A percentile compares a stretch with the other conserved stretches of the same genome.
phyloP scores from a whole-genome alignment of 1,139 yeast genomes.

The Scheffersomyces titani region DNA sequence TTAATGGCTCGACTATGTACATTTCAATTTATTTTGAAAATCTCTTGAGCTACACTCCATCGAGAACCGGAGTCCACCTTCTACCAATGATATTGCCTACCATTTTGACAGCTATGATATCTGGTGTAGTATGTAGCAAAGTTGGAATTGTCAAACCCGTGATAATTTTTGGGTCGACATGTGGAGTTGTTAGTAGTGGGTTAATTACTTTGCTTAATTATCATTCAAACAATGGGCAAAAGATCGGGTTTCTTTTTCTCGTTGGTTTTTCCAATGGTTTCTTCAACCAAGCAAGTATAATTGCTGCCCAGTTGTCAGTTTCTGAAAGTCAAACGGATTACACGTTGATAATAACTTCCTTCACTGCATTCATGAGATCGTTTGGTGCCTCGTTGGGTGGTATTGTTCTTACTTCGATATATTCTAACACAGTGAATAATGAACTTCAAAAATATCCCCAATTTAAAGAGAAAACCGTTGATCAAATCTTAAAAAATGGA shows the following conservation, averaged over 20 bases:
- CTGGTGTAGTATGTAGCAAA: slow-evolving; percentile 26
- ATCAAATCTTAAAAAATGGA: too few species aligned
- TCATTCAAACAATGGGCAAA: slow-evolving; percentile 23
- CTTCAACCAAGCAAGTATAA: too few species aligned
- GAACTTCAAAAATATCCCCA: too few species aligned
- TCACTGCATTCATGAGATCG: too few species aligned
- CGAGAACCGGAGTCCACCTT: slow-evolving; percentile 40
- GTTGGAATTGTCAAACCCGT: slow-evolving; percentile 39
- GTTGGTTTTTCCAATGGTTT: slow-evolving; percentile 33
- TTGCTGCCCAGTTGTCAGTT: too few species aligned
- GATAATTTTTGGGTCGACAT: slow-evolving; percentile 22
- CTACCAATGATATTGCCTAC: slow-evolving; percentile 38
- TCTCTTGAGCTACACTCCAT: slow-evolving; percentile 30
- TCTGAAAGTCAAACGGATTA: too few species aligned
- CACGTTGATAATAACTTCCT: too few species aligned
- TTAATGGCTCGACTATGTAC: slow-evolving; percentile 10
- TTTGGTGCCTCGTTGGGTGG: too few species aligned
- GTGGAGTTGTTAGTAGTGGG: slow-evolving; percentile 37
- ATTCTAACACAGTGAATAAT: too few species aligned
- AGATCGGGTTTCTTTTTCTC: slow-evolving; percentile 38
- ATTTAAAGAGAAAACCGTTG: too few species aligned
- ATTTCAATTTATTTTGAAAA: slow-evolving; percentile 38
- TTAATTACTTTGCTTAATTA: slow-evolving; percentile 31
- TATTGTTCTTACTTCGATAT: too few species aligned
- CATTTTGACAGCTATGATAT: slow-evolving; percentile 30